Percentiles rank a stretch among this genome's conserved stretches.
Evolutionary conservation across 192 early-diverging fungal genomes (phyloP).

Genomic region (Podila verticillata): DNA sequence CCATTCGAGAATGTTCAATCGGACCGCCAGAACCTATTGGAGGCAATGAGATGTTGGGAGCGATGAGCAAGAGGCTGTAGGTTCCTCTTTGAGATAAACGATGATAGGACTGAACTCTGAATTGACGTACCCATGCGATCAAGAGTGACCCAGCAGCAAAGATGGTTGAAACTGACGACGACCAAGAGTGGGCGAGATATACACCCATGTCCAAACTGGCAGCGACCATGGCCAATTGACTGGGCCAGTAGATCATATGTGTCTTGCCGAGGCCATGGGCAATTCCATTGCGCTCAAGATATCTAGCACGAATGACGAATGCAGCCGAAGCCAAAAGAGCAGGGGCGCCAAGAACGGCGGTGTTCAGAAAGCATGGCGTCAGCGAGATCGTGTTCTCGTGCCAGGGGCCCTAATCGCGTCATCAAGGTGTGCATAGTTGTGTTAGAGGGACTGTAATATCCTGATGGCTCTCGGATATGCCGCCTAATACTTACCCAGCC

Average conservation of each 20-base stretch:
- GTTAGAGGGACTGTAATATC: too few relatives aligned
- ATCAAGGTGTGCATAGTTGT: background rate
- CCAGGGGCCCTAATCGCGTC: conserved; percentile 23
- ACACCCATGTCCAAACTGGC: conserved; percentile 1
- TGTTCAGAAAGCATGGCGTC: conserved; percentile 22
- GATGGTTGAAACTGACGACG: background rate
- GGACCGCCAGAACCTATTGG: conserved; percentile 17
- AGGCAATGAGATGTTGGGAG: background rate
- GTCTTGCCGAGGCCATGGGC: conserved; percentile 5
- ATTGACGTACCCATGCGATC: conserved; percentile 18
- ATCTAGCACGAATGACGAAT: conserved; percentile 7
- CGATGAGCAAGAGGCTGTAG: too few relatives aligned
- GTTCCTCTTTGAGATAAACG: too few relatives aligned
- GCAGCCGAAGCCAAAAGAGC: conserved; percentile 3
- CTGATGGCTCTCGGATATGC: background rate
- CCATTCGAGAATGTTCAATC: conserved; percentile 18
- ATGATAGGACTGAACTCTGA: too few relatives aligned
- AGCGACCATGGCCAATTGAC: conserved; percentile 10
- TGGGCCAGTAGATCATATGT: conserved; percentile 14
- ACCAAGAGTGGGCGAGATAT: background rate
- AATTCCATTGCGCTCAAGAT: conserved; percentile 7
- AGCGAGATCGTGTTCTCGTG: conserved; percentile 15
- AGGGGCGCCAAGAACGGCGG: conserved; percentile 13
- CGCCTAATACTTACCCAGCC: conserved; percentile 26
- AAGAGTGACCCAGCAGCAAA: conserved; percentile 9